Evolutionary conservation across 805 yeast genomes (phyloP).

Genomic region (Barnettozyma siamensis): DNA sequence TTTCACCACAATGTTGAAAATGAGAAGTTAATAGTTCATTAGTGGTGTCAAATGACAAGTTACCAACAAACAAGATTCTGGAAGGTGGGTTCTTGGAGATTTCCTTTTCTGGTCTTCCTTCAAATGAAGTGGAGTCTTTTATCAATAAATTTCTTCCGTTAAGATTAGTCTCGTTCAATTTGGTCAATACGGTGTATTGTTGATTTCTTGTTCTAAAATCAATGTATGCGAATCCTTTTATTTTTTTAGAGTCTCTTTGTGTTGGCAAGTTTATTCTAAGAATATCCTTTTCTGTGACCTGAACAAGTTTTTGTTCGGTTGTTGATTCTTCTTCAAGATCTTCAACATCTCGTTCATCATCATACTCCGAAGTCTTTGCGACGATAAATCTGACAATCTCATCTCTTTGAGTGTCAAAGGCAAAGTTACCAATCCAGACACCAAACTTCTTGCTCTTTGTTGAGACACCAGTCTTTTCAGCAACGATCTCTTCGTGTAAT

Average conservation of each 20-base stretch:
- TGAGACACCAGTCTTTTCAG: conserved; percentile 25
- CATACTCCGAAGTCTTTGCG: conserved; percentile 45
- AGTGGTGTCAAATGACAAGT: conserved; percentile 87
- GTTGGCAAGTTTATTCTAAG: conserved; percentile 78
- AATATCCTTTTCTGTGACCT: conserved; percentile 53
- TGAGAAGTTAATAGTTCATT: conserved; percentile 71
- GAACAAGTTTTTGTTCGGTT: conserved; percentile 15
- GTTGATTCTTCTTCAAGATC: conserved; percentile 26
- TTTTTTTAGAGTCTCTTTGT: conserved; percentile 52
- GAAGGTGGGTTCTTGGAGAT: conserved; percentile 80
- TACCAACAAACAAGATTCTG: conserved; percentile 86
- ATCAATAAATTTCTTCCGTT: conserved; percentile 85
- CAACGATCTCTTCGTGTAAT: conserved; percentile 13
- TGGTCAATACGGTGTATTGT: conserved; percentile 49
- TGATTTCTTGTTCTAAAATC: conserved; percentile 64
- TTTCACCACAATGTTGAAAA: conserved; percentile 89
- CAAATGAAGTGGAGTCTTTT: conserved; percentile 73
- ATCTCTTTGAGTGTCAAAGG: conserved; percentile 76
- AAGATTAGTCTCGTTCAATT: conserved; percentile 62
- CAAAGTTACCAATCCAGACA: conserved; percentile 92
- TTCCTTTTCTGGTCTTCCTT: conserved; percentile 70
- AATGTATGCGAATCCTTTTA: conserved; percentile 84
- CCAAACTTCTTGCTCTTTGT: conserved; percentile 45
- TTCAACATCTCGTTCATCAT: conserved; percentile 25
- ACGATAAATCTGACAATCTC: conserved; percentile 62